A percentile compares a stretch with the other conserved stretches of the same genome.
Conservation (phyloP, 306 rosid genomes). For the Malus domestica region DNA sequence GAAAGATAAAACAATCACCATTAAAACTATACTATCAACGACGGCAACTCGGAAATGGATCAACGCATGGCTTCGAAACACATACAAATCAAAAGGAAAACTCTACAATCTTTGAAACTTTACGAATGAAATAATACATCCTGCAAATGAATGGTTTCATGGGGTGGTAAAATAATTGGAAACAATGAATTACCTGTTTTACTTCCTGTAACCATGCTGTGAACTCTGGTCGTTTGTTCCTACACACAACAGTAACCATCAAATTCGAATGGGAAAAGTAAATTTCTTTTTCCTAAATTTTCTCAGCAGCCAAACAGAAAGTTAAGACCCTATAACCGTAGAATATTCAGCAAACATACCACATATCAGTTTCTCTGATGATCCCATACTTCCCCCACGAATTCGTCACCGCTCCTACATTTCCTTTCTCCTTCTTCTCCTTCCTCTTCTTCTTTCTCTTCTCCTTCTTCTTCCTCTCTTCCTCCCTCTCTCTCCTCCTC, state of each 20-base stretch:
- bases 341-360: conserved; percentile 33
- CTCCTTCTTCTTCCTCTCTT: conserved; percentile 26
- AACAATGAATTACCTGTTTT: conserved; percentile 55
- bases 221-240: conserved; percentile 96
- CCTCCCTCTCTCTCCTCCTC: conserved; percentile 26
- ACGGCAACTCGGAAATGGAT: not conserved
- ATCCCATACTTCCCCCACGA: conserved; percentile 85
- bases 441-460: conserved; percentile 44
- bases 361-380: conserved; percentile 96
- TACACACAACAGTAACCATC: conserved; percentile 27
- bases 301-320: conserved; percentile 13
- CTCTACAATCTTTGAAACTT: not conserved
- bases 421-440: conserved; percentile 68
- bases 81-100: not conserved
- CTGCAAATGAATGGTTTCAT: not conserved
- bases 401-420: conserved; percentile 78
- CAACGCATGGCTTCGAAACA: not conserved
- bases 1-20: conserved; percentile 12
- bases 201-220: conserved; percentile 96
- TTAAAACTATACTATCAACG: not conserved
- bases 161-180: conserved; percentile 2
- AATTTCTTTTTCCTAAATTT: not conserved
- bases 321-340: conserved; percentile 4
- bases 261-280: not conserved
- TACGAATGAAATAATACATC: not conserved